Percentiles rank a stretch among this genome's conserved stretches.
These are phyloP conservation scores for Penicillium cataractarum DNA, from an alignment of 495 filamentous ascomycete genomes.

Conservation along the genomic window DNA sequence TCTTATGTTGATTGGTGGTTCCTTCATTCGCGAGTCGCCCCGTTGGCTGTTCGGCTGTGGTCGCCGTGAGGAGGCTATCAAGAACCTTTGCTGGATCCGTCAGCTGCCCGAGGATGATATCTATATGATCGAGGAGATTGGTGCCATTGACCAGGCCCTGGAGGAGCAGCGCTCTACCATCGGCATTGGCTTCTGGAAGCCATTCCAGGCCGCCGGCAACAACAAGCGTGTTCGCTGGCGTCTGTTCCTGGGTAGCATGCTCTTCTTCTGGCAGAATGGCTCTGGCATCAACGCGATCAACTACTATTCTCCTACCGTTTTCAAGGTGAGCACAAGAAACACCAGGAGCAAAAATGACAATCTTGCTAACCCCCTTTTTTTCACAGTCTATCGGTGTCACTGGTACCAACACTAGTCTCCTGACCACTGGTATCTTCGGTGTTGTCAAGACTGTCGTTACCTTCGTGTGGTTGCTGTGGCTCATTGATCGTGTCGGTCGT, in stretches of 20 bases:
- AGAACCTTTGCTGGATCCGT: conserved; percentile 66
- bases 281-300: conserved; percentile 73
- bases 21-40: conserved; percentile 58
- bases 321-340: conserved; percentile 34
- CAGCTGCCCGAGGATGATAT: conserved; percentile 59
- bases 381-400: conserved; percentile 57
- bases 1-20: conserved; percentile 49
- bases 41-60: conserved; percentile 58
- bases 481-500: conserved; percentile 72
- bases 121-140: conserved; percentile 69
- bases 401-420: conserved; percentile 50
- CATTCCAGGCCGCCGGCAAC: conserved; percentile 60
- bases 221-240: conserved; percentile 63
- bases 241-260: conserved; percentile 67
- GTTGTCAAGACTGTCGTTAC: conserved; percentile 62
- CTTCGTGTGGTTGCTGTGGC: conserved; percentile 66
- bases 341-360: not conserved
- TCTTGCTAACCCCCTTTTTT: conserved; percentile 4
- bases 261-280: conserved; percentile 72
- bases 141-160: conserved; percentile 61
- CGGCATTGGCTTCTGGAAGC: conserved; percentile 70
- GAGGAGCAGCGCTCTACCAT: conserved; percentile 62
- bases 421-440: conserved; percentile 60
- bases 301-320: conserved; percentile 66
- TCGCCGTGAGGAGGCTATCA: conserved; percentile 56